Evolutionary conservation across 805 yeast species (phyloP).

Genomic region (Wickerhamomyces subpelliculosus): DNA sequence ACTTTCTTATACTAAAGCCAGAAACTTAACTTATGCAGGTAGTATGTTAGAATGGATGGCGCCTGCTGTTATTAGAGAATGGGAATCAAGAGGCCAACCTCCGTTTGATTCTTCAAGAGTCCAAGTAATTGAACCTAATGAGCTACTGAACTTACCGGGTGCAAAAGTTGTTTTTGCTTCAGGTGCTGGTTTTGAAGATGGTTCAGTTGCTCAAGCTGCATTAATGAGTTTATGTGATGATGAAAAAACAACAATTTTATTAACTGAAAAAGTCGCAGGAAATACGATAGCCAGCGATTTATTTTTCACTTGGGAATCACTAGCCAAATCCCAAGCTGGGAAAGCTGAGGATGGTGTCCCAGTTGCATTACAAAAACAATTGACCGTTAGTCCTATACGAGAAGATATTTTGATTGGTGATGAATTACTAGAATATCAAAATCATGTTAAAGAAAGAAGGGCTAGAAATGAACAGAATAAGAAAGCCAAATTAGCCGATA

Average conservation of each 20-base stretch:
- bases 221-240: conserved; percentile 51
- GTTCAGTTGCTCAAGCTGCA: conserved; percentile 50
- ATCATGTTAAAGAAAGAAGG: conserved; percentile 39
- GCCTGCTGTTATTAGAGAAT: conserved; percentile 70
- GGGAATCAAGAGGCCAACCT: conserved; percentile 67
- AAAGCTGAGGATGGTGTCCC: conserved; percentile 55
- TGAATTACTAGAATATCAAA: conserved; percentile 44
- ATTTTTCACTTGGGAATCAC: conserved; percentile 45
- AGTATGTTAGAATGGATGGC: conserved; percentile 97
- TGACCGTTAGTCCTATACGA: conserved; percentile 32
- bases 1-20: conserved; percentile 72
- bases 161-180: conserved; percentile 79
- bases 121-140: conserved; percentile 49
- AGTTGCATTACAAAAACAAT: conserved; percentile 41
- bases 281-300: conserved; percentile 44
- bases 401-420: conserved; percentile 45
- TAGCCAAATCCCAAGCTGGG: conserved; percentile 30
- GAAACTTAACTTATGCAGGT: conserved; percentile 72
- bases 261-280: conserved; percentile 59
- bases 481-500: conserved; percentile 25
- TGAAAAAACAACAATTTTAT: conserved; percentile 60
- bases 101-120: conserved; percentile 74
- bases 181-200: conserved; percentile 57
- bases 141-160: conserved; percentile 48
- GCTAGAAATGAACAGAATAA: conserved; percentile 26